phyloP scores from a whole-genome alignment of 129 eudicot species.

The Tagetes erecta region DNA sequence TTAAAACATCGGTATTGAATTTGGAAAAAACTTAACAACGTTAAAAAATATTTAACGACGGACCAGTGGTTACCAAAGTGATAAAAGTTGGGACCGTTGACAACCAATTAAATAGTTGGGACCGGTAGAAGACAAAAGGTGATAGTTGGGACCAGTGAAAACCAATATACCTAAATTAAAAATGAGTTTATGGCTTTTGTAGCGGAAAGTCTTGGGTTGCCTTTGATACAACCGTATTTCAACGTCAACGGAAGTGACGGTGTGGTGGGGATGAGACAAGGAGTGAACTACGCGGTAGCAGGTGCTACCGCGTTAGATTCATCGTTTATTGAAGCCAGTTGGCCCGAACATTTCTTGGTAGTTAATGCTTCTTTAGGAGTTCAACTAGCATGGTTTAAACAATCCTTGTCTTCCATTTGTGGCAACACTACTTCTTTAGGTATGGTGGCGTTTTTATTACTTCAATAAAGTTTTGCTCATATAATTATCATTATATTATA shows the following conservation, averaged over 20 bases:
- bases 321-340: not conserved
- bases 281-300: slow-evolving; percentile 18
- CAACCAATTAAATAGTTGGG: too few species aligned
- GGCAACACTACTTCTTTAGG: slow-evolving; percentile 21
- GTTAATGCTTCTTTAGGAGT: slow-evolving; percentile 25
- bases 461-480: too few species aligned
- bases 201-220: slow-evolving; percentile 26
- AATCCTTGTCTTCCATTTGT: slow-evolving; percentile 23
- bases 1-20: too few species aligned
- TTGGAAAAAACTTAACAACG: too few species aligned
- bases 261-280: not conserved
- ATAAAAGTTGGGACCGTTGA: too few species aligned
- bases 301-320: slow-evolving; percentile 17
- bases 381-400: slow-evolving; percentile 38
- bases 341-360: not conserved
- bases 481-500: not conserved
- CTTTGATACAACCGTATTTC: slow-evolving; percentile 22
- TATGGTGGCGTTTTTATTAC: not conserved
- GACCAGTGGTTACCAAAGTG: too few species aligned
- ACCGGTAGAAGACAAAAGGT: too few species aligned
- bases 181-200: not conserved
- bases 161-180: too few species aligned
- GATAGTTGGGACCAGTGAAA: too few species aligned
- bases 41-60: too few species aligned
- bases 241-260: not conserved